Evolutionary conservation across 164 flowering plant species (phyloP), one percentile per base, ranked within the genome.

Genomic region (Echeveria elegans): DNA sequence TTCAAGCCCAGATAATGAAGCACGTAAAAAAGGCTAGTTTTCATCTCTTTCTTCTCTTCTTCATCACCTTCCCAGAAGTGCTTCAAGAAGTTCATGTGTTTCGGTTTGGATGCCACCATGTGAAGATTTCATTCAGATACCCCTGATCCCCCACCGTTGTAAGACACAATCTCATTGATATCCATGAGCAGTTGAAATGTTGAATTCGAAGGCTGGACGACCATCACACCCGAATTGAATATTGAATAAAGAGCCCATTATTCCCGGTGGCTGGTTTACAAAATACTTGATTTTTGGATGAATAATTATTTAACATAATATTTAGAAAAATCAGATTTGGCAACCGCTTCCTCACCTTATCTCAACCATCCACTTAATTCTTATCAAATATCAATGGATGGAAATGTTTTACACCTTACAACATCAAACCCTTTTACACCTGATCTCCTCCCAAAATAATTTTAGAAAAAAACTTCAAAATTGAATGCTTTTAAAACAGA

Each of bases 91-190:
- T 92, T 92, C 94, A 92, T 89, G 76, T 80, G 90, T 64, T 79
- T 92, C 10, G 98, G 24, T 89, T 84, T 23, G 96, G 84, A 69
- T 92, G 98, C 98, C 98, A 92, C 96, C 98, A 89, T 41, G 96
- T 86, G 75, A 89, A 89, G 32, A 92, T 80, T 53, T 92, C 98
- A 69, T 92, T 92, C 59, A 92, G 73, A 66, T 88, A 92, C 2
- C 98, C 98, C 66, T 92, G 98, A 69, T 92, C n/a, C 98, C 1
- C 98, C 98, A 26, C 98, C 98, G 71, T 92, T 92, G 66, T 92
- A 92, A 18, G 98, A 92, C 63, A 78, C 92, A 26, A 92, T 88
- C 73, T 88, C 94, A 48, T 92, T 78, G 67, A 89, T 85, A 65
- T 85, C 91, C 96, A 89, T 92, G 38, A 92, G 74, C 64, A 92